Base-by-base conservation (phyloP, 148 eudicot genomes). In the Rhododendron henanense region DNA sequence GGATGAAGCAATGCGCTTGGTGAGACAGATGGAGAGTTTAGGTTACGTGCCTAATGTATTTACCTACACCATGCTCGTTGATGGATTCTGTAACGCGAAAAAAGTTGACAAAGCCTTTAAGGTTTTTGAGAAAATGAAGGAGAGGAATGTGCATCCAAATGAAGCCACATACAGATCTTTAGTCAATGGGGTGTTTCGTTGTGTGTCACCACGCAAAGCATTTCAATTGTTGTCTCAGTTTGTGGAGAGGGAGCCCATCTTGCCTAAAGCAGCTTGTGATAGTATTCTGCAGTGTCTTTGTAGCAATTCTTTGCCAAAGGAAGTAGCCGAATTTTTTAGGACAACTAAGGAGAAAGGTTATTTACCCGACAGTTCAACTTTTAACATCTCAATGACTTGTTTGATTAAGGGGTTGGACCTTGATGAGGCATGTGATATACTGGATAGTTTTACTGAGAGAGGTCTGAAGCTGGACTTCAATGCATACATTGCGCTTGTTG, bases 91-190 rank as follows among this genome's bases (percentile, higher is more conserved):
- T 90, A 95, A 92, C 89, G 95, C 96, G 1, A 93, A 90, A 81
- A 93, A 92, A 44, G 87, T 95, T 71, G 95, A 94, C 83, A 98
- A 90, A 71, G 99, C 98, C 8, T 92, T 97, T 88, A 61, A 88
- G 91, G 47, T 95, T 84, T 88, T 97, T 77, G 95, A 91, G 85
- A 90, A 61, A 47, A 97, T 97, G 98, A 90, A 90, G 85, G 90
- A 79, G 84, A 92, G 82, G 90, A 93, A 94, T 82, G 93, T 95
- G 71, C 87, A 67, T 84, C 98, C 98, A 37, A 95, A 92, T 90
- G 99, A 97, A 71, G 99, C 98, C 25, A 93, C 99, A 0, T 95
- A 88, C 88, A 93, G 99, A 87, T 93, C 99, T 67, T 88, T 97
- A 84, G 94, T 95, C 73, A 94, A 95, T 91, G 99, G 99, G 59